These are phyloP conservation scores for Morella rubra DNA, from an alignment of 306 rosid species.

Conservation along the genomic window DNA sequence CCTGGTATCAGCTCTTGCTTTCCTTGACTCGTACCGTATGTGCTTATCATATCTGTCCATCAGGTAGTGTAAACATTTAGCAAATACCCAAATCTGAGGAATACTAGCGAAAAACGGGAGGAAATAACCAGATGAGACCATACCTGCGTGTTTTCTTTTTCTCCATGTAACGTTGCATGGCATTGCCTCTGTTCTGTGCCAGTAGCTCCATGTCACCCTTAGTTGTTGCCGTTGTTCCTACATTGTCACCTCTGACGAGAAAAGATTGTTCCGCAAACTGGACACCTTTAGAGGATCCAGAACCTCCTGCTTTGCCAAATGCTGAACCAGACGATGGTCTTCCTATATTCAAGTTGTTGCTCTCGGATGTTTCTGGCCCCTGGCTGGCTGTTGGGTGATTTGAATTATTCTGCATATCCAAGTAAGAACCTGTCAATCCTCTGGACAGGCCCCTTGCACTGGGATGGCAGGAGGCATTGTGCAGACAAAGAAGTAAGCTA, in stretches of 20 bases:
- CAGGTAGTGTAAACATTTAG: neutral
- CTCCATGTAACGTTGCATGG: slow-evolving; percentile 80
- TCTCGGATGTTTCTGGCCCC: slow-evolving; percentile 57
- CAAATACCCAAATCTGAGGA: neutral
- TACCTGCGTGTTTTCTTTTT: slow-evolving; percentile 71
- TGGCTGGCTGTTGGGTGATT: slow-evolving; percentile 40
- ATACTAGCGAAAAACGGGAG: neutral
- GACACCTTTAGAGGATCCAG: slow-evolving; percentile 24
- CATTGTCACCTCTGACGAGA: slow-evolving; percentile 33
- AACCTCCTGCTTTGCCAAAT: slow-evolving; percentile 24
- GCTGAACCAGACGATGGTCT: slow-evolving; percentile 34
- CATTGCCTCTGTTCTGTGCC: slow-evolving; percentile 64
- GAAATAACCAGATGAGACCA: neutral
- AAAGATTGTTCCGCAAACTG: slow-evolving; percentile 38
- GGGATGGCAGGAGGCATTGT: neutral
- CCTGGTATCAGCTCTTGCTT: slow-evolving; percentile 74
- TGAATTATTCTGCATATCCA: slow-evolving; percentile 41
- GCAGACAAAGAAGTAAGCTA: neutral
- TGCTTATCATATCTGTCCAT: slow-evolving; percentile 60
- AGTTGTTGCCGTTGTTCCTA: slow-evolving; percentile 36
- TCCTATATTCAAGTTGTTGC: slow-evolving; percentile 43
- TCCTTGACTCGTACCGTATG: slow-evolving; percentile 69
- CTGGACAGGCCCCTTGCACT: neutral
- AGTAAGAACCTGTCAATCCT: slow-evolving; percentile 1
- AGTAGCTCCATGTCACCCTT: slow-evolving; percentile 46